Evolutionary conservation across 805 yeast species (phyloP).

Genomic region (Yarrowia sp.): DNA sequence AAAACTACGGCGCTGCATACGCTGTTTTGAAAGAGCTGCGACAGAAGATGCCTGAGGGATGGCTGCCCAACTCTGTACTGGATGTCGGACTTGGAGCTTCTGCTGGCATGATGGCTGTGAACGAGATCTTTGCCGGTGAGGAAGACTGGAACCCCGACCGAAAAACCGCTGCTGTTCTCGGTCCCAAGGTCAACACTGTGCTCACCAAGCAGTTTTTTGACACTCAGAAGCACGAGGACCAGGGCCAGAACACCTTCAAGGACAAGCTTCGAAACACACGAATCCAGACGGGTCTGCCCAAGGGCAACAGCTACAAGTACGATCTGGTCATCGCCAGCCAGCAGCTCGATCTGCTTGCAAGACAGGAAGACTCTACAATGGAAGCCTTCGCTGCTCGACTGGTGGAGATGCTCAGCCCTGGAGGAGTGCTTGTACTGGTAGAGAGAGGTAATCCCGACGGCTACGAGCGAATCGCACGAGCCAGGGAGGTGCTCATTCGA

Average conservation of each 20-base stretch:
- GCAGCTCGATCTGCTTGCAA: slow-evolving; percentile 67
- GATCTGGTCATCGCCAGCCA: slow-evolving; percentile 86
- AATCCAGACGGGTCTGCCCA: slow-evolving; percentile 19
- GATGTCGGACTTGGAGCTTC: slow-evolving; percentile 93
- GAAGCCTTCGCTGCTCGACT: slow-evolving; percentile 70
- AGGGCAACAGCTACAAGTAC: slow-evolving; percentile 51
- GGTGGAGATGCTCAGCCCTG: slow-evolving; percentile 69
- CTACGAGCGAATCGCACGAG: slow-evolving; percentile 85
- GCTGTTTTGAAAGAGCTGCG: slow-evolving; percentile 73
- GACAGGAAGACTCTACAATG: slow-evolving; percentile 72
- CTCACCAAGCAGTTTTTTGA: slow-evolving; percentile 80
- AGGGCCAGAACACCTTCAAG: slow-evolving; percentile 2
- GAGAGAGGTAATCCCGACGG: slow-evolving; percentile 93
- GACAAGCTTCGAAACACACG: slow-evolving; percentile 44
- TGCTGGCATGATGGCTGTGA: slow-evolving; percentile 86
- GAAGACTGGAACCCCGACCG: slow-evolving; percentile 59
- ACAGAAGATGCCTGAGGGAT: slow-evolving; percentile 56
- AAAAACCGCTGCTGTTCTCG: slow-evolving; percentile 72
- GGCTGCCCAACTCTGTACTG: slow-evolving; percentile 70
- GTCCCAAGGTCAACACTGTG: slow-evolving; percentile 71
- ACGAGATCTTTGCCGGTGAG: slow-evolving; percentile 73
- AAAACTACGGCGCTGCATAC: slow-evolving; percentile 73
- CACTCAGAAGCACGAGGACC: slow-evolving; percentile 58
- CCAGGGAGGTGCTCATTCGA: slow-evolving; percentile 87
- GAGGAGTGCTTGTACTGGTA: slow-evolving; percentile 77